Evolutionary conservation across 345 rosid genomes (phyloP), one percentile per base, ranked within the genome.

Genomic region (Eucalyptus curtisii): DNA sequence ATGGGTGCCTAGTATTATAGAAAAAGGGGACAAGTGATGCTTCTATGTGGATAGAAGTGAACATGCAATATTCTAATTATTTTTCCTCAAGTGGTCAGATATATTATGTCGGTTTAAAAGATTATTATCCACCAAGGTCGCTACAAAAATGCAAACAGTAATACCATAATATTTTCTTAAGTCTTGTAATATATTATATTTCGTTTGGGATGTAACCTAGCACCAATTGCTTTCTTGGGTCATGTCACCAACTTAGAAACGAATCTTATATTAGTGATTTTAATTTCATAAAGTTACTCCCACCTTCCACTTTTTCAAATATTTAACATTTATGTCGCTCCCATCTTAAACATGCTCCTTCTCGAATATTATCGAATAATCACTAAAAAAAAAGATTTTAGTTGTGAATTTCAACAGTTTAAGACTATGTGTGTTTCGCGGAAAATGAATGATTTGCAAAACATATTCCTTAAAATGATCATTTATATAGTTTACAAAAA

Each of bases 391-490:
- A 5, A 14, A 8, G 2, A 52, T 7, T 19, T 19, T 19, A 6
- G 44, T 24, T 3, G 13, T 71, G 2, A 71, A 71, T 37, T 19
- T 8, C 82, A 37, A 37, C 4, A 1, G 25, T 19, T 37, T 4
- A 71, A 37, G 8, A 20, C 8, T 71, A 4, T 3, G 8, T 1
- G 14, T 5, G 14, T 71, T 71, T 37, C 2, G 0, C 4, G 0
- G 5, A 31, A 31, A 64, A 66, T 1, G 3, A 66, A 66, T 66
- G 3, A 2, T 31, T 31, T 31, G 2, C 5, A 31, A 31, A 31
- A 66, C 2, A 71, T 33, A 33, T 71, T 17, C 4, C 8, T 4
- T 3, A 71, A 33, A 37, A 17, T 4, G 11, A 33, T 5, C 42
- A 10, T 8, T 13, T n/a, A 64, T 8, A 15, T n/a, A 16, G 3